Percentiles rank a stretch among this genome's conserved stretches.
Evolutionary conservation across 768 basidiomycete genomes (phyloP).

Genomic region (Exidia glandulosa): DNA sequence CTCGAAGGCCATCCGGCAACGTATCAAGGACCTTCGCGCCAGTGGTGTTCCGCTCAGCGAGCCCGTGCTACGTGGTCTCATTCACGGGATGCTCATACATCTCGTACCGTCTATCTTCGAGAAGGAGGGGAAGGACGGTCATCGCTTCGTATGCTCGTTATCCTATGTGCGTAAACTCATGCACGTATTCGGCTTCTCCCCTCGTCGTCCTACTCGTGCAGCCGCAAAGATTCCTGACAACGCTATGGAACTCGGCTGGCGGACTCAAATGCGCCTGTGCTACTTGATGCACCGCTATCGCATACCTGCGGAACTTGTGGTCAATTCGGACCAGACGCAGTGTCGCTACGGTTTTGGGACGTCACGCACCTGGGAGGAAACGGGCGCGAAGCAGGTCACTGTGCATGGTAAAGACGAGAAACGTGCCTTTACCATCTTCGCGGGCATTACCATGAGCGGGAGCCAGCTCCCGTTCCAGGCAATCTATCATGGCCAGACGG

Average conservation of each 20-base stretch:
- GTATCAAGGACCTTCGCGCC: conserved; percentile 11
- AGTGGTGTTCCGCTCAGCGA: conserved; percentile 15
- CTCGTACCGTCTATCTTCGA: conserved; percentile 18
- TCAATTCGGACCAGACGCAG: conserved; percentile 30
- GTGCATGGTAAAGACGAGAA: conserved; percentile 29
- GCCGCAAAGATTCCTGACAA: conserved; percentile 26
- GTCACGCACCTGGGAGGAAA: conserved; percentile 19
- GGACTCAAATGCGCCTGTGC: conserved; percentile 14
- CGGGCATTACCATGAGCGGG: conserved; percentile 21
- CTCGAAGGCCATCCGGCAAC: conserved; percentile 8
- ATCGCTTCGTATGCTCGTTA: conserved; percentile 18
- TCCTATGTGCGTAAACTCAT: conserved; percentile 14
- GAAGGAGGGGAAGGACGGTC: conserved; percentile 14
- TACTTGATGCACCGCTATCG: conserved; percentile 15
- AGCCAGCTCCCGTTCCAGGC: conserved; percentile 26
- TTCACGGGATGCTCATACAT: conserved; percentile 17
- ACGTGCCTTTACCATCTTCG: conserved; percentile 28
- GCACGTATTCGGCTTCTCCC: conserved; percentile 17
- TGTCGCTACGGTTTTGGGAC: conserved; percentile 15
- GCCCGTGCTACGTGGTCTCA: conserved; percentile 16
- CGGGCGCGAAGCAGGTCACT: conserved; percentile 24
- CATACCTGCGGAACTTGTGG: conserved; percentile 17
- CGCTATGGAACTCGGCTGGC: conserved; percentile 10
- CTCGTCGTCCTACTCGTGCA: conserved; percentile 19
- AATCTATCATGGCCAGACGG: conserved; percentile 23